phyloP scores from a whole-genome alignment of 805 yeast species.

The Blastobotrys parvus region DNA sequence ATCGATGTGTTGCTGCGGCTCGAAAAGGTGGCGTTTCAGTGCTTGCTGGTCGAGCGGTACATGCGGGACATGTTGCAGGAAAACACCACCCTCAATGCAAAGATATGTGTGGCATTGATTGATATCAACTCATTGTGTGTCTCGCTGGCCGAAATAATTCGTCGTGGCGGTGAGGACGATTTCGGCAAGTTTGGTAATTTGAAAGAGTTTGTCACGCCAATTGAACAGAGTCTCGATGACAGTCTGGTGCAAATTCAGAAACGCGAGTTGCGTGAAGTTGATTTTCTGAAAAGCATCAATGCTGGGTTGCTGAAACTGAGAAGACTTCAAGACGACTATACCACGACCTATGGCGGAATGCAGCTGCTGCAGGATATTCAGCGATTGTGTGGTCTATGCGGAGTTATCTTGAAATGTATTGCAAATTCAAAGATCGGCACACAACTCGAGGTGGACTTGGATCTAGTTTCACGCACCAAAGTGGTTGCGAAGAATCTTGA shows the following conservation, averaged over 20 bases:
- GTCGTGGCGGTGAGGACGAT: constrained; percentile 1
- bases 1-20: constrained; percentile 6
- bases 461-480: background rate
- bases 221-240: background rate
- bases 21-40: constrained; percentile 1
- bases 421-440: background rate
- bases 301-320: background rate
- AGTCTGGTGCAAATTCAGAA: background rate
- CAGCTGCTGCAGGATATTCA: background rate
- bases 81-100: constrained; percentile 6
- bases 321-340: background rate
- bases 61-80: constrained; percentile 10
- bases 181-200: background rate
- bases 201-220: background rate
- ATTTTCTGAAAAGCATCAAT: background rate
- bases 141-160: background rate
- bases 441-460: background rate
- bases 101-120: constrained; percentile 8
- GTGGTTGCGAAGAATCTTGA: background rate
- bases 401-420: background rate
- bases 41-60: constrained; percentile 4
- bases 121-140: constrained; percentile 2
- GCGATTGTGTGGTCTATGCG: background rate
- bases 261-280: background rate
- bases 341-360: background rate